Conservation (phyloP, 306 rosid species). For the Neltuma alba region DNA sequence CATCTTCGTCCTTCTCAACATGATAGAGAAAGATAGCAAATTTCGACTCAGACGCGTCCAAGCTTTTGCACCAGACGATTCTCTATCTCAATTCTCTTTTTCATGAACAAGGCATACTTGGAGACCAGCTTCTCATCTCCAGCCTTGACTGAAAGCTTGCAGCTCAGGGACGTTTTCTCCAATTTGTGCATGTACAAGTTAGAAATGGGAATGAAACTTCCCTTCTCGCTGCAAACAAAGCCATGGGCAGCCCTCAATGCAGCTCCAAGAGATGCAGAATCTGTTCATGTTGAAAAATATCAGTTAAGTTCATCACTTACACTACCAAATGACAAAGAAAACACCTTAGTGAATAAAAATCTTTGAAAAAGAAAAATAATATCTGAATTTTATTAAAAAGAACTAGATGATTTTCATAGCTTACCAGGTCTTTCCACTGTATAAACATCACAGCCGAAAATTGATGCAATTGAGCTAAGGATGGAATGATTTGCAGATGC, state of each 20-base stretch:
- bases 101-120: constrained; percentile 63
- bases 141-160: constrained; percentile 69
- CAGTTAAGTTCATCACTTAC: neutral
- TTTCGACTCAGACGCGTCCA: constrained; percentile 57
- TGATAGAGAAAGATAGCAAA: neutral
- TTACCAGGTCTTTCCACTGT: constrained; percentile 94
- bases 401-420: constrained; percentile 7
- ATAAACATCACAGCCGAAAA: constrained; percentile 88
- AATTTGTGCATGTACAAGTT: constrained; percentile 65
- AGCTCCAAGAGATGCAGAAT: constrained; percentile 98
- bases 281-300: constrained; percentile 46
- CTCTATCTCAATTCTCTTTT: constrained; percentile 88
- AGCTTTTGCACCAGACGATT: constrained; percentile 68
- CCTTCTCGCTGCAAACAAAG: constrained; percentile 73
- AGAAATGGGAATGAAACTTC: constrained; percentile 70
- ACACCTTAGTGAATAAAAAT: neutral
- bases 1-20: neutral
- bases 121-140: constrained; percentile 59
- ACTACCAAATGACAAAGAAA: neutral
- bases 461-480: constrained; percentile 73
- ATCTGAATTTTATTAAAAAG: neutral
- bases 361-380: neutral
- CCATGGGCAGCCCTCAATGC: constrained; percentile 98
- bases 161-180: constrained; percentile 68
- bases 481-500: constrained; percentile 83